A percentile compares a stretch with the other conserved stretches of the same genome.
phyloP scores from a whole-genome alignment of 169 alveolate genomes.

The Cyclospora cayetanensis region DNA sequence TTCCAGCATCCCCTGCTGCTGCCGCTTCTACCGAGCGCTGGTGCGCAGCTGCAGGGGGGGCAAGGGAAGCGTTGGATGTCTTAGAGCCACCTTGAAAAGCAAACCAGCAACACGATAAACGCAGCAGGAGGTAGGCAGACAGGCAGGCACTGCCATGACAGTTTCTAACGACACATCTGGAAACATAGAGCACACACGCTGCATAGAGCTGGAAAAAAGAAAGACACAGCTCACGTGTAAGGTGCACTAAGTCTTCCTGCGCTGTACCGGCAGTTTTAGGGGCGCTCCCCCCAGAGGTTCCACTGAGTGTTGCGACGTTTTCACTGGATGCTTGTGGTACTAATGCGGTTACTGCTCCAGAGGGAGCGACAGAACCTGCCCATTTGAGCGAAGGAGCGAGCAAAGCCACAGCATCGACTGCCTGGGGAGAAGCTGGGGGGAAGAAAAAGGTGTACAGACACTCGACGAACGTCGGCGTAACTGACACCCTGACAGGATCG shows the following conservation, averaged over 20 bases:
- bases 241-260: too few relatives aligned
- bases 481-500: constrained; percentile 60
- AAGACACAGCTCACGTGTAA: too few relatives aligned
- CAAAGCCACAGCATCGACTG: constrained; percentile 39
- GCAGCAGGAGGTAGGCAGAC: neutral
- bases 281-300: too few relatives aligned
- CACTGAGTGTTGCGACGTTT: too few relatives aligned
- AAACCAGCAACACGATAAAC: neutral
- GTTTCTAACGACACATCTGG: too few relatives aligned
- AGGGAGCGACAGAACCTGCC: constrained; percentile 15
- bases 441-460: constrained; percentile 53
- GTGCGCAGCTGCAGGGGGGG: neutral
- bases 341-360: neutral
- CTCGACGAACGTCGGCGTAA: constrained; percentile 55
- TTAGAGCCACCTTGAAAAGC: too few relatives aligned
- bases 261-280: too few relatives aligned
- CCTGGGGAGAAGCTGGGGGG: constrained; percentile 47
- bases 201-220: too few relatives aligned
- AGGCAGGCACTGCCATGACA: neutral
- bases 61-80: too few relatives aligned
- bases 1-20: neutral
- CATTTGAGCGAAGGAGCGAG: constrained; percentile 33
- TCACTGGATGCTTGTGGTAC: neutral
- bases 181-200: too few relatives aligned
- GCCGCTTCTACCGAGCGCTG: neutral